Conservation (phyloP, 805 yeast species). For the Hanseniaspora vineae region DNA sequence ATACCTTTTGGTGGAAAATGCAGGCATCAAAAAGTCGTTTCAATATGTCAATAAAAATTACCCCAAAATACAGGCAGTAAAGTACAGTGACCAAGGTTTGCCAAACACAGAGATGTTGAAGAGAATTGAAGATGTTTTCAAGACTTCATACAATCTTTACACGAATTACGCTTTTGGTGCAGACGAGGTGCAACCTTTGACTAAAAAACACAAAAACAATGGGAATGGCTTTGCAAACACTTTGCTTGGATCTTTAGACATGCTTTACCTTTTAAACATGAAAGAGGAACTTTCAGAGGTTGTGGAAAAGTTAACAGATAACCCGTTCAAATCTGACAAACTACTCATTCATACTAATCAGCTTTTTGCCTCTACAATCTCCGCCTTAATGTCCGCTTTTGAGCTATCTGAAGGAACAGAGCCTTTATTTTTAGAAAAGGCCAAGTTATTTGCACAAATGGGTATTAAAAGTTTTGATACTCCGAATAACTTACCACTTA, state of each 20-base stretch:
- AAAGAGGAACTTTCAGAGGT: conserved; percentile 28
- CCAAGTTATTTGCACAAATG: conserved; percentile 35
- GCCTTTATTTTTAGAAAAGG: conserved; percentile 25
- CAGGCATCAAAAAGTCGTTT: conserved; percentile 12
- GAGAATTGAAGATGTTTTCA: conserved; percentile 26
- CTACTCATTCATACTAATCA: conserved; percentile 36
- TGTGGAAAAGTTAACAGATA: conserved; percentile 22
- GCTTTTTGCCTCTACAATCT: conserved; percentile 37
- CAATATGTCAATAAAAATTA: conserved; percentile 8
- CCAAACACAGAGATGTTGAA: conserved; percentile 16
- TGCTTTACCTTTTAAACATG: conserved; percentile 34
- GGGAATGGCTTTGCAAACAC: conserved; percentile 41
- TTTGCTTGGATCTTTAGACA: conserved; percentile 38
- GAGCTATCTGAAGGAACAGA: conserved; percentile 30
- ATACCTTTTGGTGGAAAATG: conserved; percentile 17
- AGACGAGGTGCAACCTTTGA: conserved; percentile 32
- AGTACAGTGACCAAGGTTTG: conserved; percentile 20
- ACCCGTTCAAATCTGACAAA: conserved; percentile 29
- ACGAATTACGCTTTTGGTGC: conserved; percentile 31
- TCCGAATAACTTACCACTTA: conserved; percentile 40
- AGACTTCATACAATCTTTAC: conserved; percentile 33
- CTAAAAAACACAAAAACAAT: conserved; percentile 24
- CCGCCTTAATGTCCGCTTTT: conserved; percentile 40
- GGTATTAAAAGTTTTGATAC: conserved; percentile 45
- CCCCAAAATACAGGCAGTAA: conserved; percentile 19